Evolutionary conservation across 345 rosid genomes (phyloP).

Genomic region (Acer campestre): DNA sequence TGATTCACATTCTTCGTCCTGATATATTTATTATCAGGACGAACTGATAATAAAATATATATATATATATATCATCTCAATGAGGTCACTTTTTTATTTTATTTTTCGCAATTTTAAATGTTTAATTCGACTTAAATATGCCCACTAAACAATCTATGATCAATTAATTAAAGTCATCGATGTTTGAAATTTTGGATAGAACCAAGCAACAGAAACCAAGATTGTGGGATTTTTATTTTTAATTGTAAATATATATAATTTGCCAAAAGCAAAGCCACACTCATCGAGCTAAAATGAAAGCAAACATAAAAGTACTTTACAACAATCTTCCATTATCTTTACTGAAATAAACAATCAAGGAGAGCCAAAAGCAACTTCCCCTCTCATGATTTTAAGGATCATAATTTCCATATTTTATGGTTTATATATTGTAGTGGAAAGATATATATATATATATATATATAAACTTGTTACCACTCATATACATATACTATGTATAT

Average conservation of each 20-base stretch:
- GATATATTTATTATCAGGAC: too few relatives aligned
- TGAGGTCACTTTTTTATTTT: not conserved
- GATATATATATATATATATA: too few relatives aligned
- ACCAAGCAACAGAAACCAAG: constrained; percentile 17
- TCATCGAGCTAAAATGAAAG: constrained; percentile 40
- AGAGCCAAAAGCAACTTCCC: constrained; percentile 21
- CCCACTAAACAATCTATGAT: not conserved
- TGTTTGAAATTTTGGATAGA: constrained; percentile 9
- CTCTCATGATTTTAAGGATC: constrained; percentile 32
- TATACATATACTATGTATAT: too few relatives aligned
- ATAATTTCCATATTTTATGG: constrained; percentile 24
- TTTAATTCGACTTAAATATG: not conserved
- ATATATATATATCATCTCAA: too few relatives aligned
- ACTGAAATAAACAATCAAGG: constrained; percentile 14
- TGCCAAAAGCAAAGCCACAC: constrained; percentile 36
- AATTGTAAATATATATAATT: not conserved
- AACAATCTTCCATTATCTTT: constrained; percentile 23
- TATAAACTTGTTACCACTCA: too few relatives aligned
- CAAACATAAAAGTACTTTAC: constrained; percentile 41
- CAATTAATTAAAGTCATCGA: not conserved
- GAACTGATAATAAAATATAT: too few relatives aligned
- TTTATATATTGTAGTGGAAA: too few relatives aligned
- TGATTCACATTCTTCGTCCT: too few relatives aligned
- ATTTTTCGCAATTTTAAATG: too few relatives aligned
- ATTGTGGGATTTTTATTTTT: constrained; percentile 15